Evolutionary conservation across 177 flowering plant species (phyloP), one percentile per base, ranked within the genome.

Genomic region (Tripterygium wilfordii): DNA sequence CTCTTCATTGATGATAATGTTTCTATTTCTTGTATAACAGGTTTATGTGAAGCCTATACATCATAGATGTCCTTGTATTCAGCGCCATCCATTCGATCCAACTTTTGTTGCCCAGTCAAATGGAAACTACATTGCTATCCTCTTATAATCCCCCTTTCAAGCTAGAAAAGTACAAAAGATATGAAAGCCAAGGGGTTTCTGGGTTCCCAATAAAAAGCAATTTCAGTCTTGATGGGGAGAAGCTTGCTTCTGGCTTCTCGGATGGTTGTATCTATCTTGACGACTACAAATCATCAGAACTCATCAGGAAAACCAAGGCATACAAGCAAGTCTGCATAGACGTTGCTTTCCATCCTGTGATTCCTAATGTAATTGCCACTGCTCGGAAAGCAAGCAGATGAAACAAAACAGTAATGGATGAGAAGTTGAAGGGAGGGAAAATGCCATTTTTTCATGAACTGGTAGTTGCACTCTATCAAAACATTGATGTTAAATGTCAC

Each of bases 381-480:
- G n/a, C n/a, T n/a, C n/a, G n/a, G n/a, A n/a, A n/a, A n/a, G n/a
- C 88, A 2, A 78, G 88, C 61, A 74, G 88, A 58, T 94, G 99
- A 97, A 69, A 56, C 43, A n/a, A n/a, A n/a, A n/a, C n/a, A n/a
- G n/a, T n/a, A n/a, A n/a, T n/a, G n/a, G n/a, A n/a, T n/a, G n/a
- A n/a, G n/a, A n/a, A n/a, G n/a, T n/a, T n/a, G n/a, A n/a, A n/a
- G n/a, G n/a, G n/a, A n/a, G n/a, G n/a, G n/a, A n/a, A n/a, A n/a
- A n/a, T n/a, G n/a, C n/a, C n/a, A n/a, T n/a, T n/a, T n/a, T n/a
- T n/a, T n/a, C n/a, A n/a, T n/a, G n/a, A n/a, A n/a, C n/a, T n/a
- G n/a, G n/a, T n/a, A n/a, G n/a, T n/a, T n/a, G n/a, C n/a, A n/a
- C n/a, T n/a, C n/a, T n/a, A n/a, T n/a, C n/a, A n/a, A n/a, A n/a